Evolutionary conservation across 768 basidiomycete species (phyloP), one percentile per base, ranked within the genome.

Genomic region (Termitomyces sp.): DNA sequence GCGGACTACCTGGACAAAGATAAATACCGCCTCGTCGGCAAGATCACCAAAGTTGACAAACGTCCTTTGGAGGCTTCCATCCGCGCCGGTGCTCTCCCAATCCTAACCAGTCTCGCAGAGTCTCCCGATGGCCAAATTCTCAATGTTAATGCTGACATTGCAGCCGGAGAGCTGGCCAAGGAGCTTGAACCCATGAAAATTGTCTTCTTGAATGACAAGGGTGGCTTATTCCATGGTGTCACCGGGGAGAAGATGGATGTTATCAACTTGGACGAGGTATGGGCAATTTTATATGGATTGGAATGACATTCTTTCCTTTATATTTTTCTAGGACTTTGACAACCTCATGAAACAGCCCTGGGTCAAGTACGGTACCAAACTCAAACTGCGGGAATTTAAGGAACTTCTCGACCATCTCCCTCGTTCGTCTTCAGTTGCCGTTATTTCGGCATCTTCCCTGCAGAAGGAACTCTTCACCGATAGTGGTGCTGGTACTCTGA

Each of bases 381-480:
- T 99, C 71, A 98, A 98, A 76, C 82, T 99, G 56, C 89, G 97
- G 61, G 96, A 98, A 72, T 98, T 99, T 81, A 99, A 99, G 75
- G 97, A 98, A 67, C 86, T 99, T 53, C 84, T 99, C 43, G 97
- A 98, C 68, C 89, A 95, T 75, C 92, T 98, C 60, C 97, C 97
- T 16, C 94, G 97, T 57, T 90, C 97, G 3, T 97, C 96, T 17
- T 98, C 95, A 39, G 97, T 99, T 51, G 96, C 97, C 63, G 94
- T 99, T 73, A 99, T 99, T 73, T 92, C 91, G 49, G 85, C 94
- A 50, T 80, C 91, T 59, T 85, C 86, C 64, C 82, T 99, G 39
- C 97, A 99, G 72, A 95, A 94, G 72, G 97, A 99, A 73, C 87
- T 98, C 45, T 99, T 99, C 77, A 99, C 97, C 48, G 97, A 99